A percentile compares a stretch with the other conserved stretches of the same genome.
Conservation (phyloP, 345 rosid genomes). For the Boechera stricta region DNA sequence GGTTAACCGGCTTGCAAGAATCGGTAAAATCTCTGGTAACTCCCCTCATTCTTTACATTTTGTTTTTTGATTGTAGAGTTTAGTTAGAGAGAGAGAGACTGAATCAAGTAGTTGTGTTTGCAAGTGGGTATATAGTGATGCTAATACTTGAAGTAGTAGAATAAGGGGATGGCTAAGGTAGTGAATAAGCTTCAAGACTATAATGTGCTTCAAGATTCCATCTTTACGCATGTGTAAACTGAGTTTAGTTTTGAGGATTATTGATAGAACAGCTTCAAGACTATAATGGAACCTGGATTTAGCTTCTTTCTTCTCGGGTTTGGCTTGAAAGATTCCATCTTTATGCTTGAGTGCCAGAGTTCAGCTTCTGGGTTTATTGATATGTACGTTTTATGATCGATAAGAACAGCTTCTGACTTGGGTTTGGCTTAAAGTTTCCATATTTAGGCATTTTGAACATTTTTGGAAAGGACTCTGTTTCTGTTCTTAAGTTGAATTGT, state of each 20-base stretch:
- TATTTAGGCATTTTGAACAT: slow-evolving; percentile 21
- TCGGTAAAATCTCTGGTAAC: slow-evolving; percentile 64
- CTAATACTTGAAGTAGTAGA: too few species aligned
- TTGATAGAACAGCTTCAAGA: neutral
- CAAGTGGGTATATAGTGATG: neutral
- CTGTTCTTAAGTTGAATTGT: slow-evolving; percentile 3
- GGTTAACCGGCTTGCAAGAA: slow-evolving; percentile 97
- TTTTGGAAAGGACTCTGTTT: slow-evolving; percentile 31
- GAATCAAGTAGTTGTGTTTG: slow-evolving; percentile 1
- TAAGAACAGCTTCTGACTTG: neutral
- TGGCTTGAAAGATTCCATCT: slow-evolving; percentile 10
- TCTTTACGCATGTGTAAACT: neutral
- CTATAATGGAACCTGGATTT: neutral
- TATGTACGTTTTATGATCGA: neutral
- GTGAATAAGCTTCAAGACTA: slow-evolving; percentile 15
- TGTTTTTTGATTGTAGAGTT: neutral
- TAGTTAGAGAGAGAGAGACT: neutral
- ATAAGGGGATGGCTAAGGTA: neutral
- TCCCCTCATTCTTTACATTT: neutral
- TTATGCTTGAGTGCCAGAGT: slow-evolving; percentile 24
- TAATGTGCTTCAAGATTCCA: neutral
- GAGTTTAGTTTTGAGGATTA: slow-evolving; percentile 1
- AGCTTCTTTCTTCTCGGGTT: neutral
- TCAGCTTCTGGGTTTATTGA: slow-evolving; percentile 18
- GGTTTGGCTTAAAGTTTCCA: slow-evolving; percentile 7